These are phyloP conservation scores for Fragosphaeria purpurea DNA, from an alignment of 2,329 filamentous ascomycete genomes.

Conservation along the genomic window DNA sequence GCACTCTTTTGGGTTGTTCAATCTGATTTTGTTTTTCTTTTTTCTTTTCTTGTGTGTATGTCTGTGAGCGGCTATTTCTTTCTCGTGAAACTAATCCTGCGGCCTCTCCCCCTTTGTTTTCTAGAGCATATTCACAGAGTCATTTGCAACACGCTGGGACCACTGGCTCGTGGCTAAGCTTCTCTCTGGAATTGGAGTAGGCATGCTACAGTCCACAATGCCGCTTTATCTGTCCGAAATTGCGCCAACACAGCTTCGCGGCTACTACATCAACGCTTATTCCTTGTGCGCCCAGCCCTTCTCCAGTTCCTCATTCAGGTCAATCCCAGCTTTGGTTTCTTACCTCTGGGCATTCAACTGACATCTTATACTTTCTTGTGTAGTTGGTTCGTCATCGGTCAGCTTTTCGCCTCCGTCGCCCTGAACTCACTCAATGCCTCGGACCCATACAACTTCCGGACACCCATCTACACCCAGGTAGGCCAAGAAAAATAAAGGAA, in stretches of 20 bases:
- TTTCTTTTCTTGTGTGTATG: background rate
- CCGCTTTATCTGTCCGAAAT: slow-evolving; percentile 31
- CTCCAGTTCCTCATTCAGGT: no score
- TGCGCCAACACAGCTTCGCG: slow-evolving; percentile 27
- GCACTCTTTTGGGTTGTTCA: background rate
- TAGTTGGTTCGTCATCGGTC: slow-evolving; percentile 31
- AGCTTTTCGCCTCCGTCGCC: slow-evolving; percentile 32
- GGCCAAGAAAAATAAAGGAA: background rate
- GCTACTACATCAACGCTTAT: slow-evolving; percentile 28
- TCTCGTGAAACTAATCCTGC: no score
- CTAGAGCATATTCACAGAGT: slow-evolving; percentile 25
- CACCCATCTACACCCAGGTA: slow-evolving; percentile 27
- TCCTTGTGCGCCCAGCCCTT: slow-evolving; percentile 19
- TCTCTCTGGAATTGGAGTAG: slow-evolving; percentile 25
- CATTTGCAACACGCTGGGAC: slow-evolving; percentile 25
- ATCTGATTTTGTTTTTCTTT: no score
- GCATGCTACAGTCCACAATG: slow-evolving; percentile 29
- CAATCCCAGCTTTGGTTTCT: no score
- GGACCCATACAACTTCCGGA: slow-evolving; percentile 24
- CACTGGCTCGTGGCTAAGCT: slow-evolving; percentile 28
- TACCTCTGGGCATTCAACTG: slow-evolving; percentile 4
- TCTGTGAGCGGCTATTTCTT: background rate
- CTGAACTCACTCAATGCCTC: slow-evolving; percentile 23
- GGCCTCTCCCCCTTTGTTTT: background rate
- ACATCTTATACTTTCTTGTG: background rate